These are phyloP conservation scores for Salvia hispanica DNA, from an alignment of 257 asterid genomes.

Conservation along the genomic window DNA sequence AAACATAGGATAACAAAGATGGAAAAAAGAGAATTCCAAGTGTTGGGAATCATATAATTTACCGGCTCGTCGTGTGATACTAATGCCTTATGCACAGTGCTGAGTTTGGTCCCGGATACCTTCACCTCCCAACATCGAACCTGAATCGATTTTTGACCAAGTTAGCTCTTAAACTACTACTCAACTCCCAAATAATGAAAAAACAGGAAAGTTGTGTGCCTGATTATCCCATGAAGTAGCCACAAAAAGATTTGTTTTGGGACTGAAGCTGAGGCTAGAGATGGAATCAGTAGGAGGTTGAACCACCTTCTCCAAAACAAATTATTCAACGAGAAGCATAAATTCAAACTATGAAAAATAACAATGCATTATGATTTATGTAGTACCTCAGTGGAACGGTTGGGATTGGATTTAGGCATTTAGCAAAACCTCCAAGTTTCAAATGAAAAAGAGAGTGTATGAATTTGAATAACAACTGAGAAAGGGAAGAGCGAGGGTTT, in stretches of 20 bases:
- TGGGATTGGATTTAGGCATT: no score
- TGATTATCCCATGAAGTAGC: slow-evolving; percentile 96
- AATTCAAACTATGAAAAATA: no score
- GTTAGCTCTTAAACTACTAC: slow-evolving; percentile 7
- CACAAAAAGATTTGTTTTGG: slow-evolving; percentile 69
- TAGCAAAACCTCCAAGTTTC: no score
- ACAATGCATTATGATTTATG: no score
- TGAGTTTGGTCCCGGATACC: slow-evolving; percentile 58
- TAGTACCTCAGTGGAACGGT: no score
- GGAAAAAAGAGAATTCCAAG: not conserved
- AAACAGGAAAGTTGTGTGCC: slow-evolving; percentile 38
- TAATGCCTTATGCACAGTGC: slow-evolving; percentile 71
- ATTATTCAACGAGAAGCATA: no score
- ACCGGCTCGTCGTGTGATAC: slow-evolving; percentile 90
- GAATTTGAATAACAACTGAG: no score
- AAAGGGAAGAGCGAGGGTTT: no score
- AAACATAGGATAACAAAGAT: not conserved
- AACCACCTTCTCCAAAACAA: slow-evolving; percentile 39
- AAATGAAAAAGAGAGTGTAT: no score
- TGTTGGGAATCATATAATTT: slow-evolving; percentile 7
- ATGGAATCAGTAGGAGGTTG: slow-evolving; percentile 81
- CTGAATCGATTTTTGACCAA: slow-evolving; percentile 39
- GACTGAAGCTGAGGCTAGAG: slow-evolving; percentile 79
- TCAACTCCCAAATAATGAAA: no score
- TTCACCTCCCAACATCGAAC: slow-evolving; percentile 93